Base-by-base conservation (phyloP, 306 rosid genomes). In the Lupinus albus region DNA sequence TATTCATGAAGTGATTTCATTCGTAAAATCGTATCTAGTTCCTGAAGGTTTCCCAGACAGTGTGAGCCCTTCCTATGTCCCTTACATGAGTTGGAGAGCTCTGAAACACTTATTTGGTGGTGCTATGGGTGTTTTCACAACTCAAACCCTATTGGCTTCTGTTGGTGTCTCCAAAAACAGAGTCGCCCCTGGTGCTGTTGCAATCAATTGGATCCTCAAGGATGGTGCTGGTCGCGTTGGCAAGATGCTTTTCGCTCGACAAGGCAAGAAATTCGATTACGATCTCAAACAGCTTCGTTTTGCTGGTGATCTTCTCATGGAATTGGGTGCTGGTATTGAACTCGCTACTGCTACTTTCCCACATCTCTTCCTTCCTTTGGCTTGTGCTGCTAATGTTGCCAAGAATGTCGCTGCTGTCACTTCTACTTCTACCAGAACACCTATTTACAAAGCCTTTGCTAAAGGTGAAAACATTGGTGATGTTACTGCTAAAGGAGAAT, bases 171-270 rank as follows among this genome's bases (percentile, higher is more conserved):
- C 96, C 41, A 83, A 85, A 82, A 84, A 84, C 75, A 81, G 66
- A 72, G 82, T 92, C 41, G 49, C 88, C 50, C 87, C 88, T 0
- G 99, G 90, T 5, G 99, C 99, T 72, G 88, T 90, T 13, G 99
- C 99, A 39, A 86, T 93, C 60, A 93, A 90, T 70, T 93, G 99
- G 99, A 90, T 93, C 88, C 97, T 93, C 75, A 93, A 90, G 93
- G 99, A 93, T 65, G 99, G 99, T 20, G 97, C 99, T 67, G 99
- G 99, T 76, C 99, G 99, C 47, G 89, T 93, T 30, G 99, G 99
- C 21, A 93, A 93, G 87, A 93, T 93, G 99, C 85, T 93, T 18
- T 93, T 84, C 82, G 89, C 99, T 30, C 91, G 97, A 20, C 97
- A 93, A 71, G 99, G 99, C 69, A 93, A 86, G 82, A 93, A 93